Evolutionary conservation across 495 filamentous ascomycete species (phyloP), one percentile per base, ranked within the genome.

Genomic region (Aspergillus saccharolyticus): DNA sequence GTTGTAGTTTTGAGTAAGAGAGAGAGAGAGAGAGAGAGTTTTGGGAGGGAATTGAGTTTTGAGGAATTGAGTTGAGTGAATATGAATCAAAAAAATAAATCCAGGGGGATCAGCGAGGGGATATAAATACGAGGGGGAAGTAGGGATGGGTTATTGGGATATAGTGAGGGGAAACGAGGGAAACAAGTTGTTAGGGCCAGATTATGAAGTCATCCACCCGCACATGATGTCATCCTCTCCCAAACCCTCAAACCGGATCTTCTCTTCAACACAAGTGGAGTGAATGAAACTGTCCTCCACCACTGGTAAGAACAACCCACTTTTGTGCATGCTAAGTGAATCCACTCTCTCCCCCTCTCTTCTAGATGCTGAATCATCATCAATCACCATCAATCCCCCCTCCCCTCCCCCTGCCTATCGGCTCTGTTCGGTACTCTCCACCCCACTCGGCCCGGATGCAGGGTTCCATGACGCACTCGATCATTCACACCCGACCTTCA

Each of bases 391-490:
- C n/a, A n/a, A n/a, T n/a, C n/a, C n/a, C n/a, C n/a, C n/a, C n/a
- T n/a, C n/a, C n/a, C n/a, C n/a, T n/a, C n/a, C n/a, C n/a, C n/a
- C n/a, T 39, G 5, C 33, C 33, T 39, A 39, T 39, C 33, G 33
- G 33, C 10, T 6, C 12, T 15, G 5, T 5, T 39, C 33, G 33
- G 33, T 12, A 6, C 10, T 39, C 33, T 39, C 33, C 12, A 10
- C 4, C 10, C 19, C 21, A 50, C 47, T 50, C 47, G 47, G 47
- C 47, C 47, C 47, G 47, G 47, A 50, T 50, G 24, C 47, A 20
- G 47, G n/a, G n/a, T 9, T 30, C 16, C 52, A 54, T 54, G 52
- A 54, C 52, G 52, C 28, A 42, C 3, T 46, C 42, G 52, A 39
- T 39, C 12, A 5, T 39, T 8, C 6, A 24, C 46, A 24, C 20